phyloP scores from a whole-genome alignment of 345 rosid genomes.

The Mercurialis annua region DNA sequence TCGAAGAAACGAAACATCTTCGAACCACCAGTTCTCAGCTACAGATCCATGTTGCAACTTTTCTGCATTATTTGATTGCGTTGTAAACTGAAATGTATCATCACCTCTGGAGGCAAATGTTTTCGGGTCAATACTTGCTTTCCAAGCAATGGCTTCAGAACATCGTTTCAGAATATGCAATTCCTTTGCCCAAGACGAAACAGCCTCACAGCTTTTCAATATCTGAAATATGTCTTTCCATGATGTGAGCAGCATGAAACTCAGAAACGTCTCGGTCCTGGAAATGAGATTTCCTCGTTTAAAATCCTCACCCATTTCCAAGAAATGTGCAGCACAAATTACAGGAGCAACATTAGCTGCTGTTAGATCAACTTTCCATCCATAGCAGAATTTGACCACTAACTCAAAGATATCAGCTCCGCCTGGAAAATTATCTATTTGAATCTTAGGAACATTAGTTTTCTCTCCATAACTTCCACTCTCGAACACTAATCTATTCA shows the following conservation, averaged over 20 bases:
- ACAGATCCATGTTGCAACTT: conserved; percentile 9
- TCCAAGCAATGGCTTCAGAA: conserved; percentile 51
- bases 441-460: conserved; percentile 19
- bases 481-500: conserved; percentile 43
- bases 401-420: conserved; percentile 39
- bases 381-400: conserved; percentile 51
- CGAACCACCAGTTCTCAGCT: conserved; percentile 49
- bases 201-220: conserved; percentile 43
- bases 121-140: conserved; percentile 31
- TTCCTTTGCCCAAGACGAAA: conserved; percentile 41
- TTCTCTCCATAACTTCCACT: conserved; percentile 23
- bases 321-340: conserved; percentile 47
- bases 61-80: conserved; percentile 7
- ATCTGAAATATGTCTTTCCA: conserved; percentile 47
- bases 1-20: conserved; percentile 47
- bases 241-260: conserved; percentile 37
- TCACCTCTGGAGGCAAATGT: conserved; percentile 7
- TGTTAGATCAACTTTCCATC: conserved; percentile 44
- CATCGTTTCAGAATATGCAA: conserved; percentile 40
- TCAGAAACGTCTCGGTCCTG: conserved; percentile 39
- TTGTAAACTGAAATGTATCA: conserved; percentile 10
- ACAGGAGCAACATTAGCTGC: conserved; percentile 44
- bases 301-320: conserved; percentile 55
- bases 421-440: conserved; percentile 42
- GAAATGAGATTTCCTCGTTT: conserved; percentile 41